Evolutionary conservation across 805 yeast genomes (phyloP), one percentile per base, ranked within the genome.

Genomic region (Lipomyces starkeyi): DNA sequence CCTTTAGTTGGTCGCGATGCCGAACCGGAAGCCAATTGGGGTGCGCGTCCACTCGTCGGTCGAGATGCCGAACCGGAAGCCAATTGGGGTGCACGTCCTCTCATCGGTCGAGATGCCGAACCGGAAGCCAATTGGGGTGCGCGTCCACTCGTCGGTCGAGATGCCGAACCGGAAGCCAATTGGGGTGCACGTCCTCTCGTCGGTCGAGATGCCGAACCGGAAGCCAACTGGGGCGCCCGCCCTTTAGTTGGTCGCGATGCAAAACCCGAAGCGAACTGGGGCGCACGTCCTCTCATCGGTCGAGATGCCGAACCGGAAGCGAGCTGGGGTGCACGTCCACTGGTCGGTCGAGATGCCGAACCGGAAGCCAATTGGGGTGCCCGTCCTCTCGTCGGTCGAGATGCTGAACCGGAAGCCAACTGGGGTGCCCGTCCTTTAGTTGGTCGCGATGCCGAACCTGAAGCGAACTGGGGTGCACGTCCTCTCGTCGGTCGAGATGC

Each of bases 371-470:
- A 27, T 29, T 53, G 32, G 25, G 29, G 17, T 25, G 66, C n/a
- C 5, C 32, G 57, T 49, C 64, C 61, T n/a, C 55, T 61, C 47
- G 61, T 35, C 47, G 61, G 61, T 29, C 35, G 64, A 1, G 64
- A 61, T 27, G 61, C 64, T 27, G 64, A 29, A 20, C 37, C 53
- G 25, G 62, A 58, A 17, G 66, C 69, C 0, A 40, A 57, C 1
- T 54, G 32, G 27, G 65, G 65, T 4, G 62, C 63, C 2, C 53
- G 63, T 32, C 70, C 70, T 4, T 20, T 65, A 43, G 58, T 54
- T 55, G 63, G 60, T 14, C 70, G 70, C n/a, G 70, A 64, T 34
- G 65, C 70, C 5, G 68, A 55, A 2, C 65, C 71, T 11, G 70
- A 63, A 32, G 59, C 68, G 4, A 13, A 35, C 8, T 35, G 58